phyloP scores from a whole-genome alignment of 2,329 filamentous ascomycete species.

The Monilinia fructicola region DNA sequence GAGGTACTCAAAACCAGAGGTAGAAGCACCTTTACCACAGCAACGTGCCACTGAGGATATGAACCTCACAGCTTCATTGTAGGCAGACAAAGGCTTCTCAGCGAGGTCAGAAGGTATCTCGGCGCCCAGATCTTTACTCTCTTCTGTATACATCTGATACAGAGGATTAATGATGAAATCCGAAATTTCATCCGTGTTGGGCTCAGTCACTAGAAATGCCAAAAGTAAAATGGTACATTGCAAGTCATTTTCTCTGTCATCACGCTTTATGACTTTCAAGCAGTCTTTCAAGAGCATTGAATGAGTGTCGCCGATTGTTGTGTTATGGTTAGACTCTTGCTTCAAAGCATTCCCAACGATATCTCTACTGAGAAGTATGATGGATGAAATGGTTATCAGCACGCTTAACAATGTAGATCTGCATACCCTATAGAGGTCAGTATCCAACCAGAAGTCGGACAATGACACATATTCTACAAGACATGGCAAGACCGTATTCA shows the following conservation, averaged over 20 bases:
- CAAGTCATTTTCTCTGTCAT: conserved; percentile 6
- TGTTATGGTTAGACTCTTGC: background rate
- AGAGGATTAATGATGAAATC: conserved; percentile 16
- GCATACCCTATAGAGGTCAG: conserved; percentile 27
- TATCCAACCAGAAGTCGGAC: background rate
- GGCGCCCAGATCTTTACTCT: background rate
- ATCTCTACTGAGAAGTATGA: conserved; percentile 39
- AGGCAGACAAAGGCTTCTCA: conserved; percentile 18
- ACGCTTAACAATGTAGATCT: conserved; percentile 46
- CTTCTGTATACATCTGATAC: conserved; percentile 2
- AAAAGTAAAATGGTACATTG: conserved; percentile 28
- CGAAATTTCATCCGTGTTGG: background rate
- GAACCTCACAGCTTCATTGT: conserved; percentile 39
- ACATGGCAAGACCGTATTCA: conserved; percentile 41
- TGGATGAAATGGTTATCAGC: conserved; percentile 45
- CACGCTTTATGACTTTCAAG: background rate
- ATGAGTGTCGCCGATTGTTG: background rate
- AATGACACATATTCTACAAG: conserved; percentile 26
- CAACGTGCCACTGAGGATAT: conserved; percentile 49
- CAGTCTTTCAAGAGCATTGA: conserved; percentile 15
- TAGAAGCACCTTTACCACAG: conserved; percentile 46
- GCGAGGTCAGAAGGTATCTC: background rate
- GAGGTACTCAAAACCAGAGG: conserved; percentile 42
- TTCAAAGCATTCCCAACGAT: background rate
- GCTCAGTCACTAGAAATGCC: conserved; percentile 30